Evolutionary conservation across 2,329 filamentous ascomycete species (phyloP).

Genomic region (Camillea tinctor): DNA sequence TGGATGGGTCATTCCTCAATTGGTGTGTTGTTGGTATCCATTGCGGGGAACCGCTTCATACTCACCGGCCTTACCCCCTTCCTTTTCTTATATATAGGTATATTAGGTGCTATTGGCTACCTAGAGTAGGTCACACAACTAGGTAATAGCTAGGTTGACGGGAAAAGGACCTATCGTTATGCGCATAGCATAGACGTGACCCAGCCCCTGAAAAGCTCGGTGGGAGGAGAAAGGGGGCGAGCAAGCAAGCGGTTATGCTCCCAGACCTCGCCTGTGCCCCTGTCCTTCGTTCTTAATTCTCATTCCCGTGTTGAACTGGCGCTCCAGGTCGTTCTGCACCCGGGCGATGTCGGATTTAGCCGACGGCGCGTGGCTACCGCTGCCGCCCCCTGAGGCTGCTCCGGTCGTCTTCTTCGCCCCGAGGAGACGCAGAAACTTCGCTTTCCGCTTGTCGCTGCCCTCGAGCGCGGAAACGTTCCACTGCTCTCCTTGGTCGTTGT

Average conservation of each 20-base stretch:
- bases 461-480: conserved; percentile 55
- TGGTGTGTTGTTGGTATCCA: too few species aligned
- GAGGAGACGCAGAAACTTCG: conserved; percentile 57
- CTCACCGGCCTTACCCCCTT: too few species aligned
- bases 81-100: too few species aligned
- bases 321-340: conserved; percentile 51
- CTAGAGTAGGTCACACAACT: too few species aligned
- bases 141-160: too few species aligned
- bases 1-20: too few species aligned
- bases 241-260: conserved; percentile 38
- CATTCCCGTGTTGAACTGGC: conserved; percentile 57
- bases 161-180: too few species aligned
- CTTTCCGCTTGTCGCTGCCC: conserved; percentile 50
- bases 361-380: conserved; percentile 4
- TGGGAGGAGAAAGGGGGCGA: too few species aligned
- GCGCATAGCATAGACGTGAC: too few species aligned
- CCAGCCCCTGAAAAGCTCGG: too few species aligned
- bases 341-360: conserved; percentile 27
- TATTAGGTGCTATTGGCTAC: too few species aligned
- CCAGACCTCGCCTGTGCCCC: conserved; percentile 51
- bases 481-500: conserved; percentile 36
- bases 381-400: conserved; percentile 10
- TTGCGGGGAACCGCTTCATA: too few species aligned
- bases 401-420: conserved; percentile 47
- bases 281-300: conserved; percentile 53